These are phyloP conservation scores for Dendrocalamus sinicus DNA, from an alignment of 176 grass and related monocot species.

Conservation along the genomic window DNA sequence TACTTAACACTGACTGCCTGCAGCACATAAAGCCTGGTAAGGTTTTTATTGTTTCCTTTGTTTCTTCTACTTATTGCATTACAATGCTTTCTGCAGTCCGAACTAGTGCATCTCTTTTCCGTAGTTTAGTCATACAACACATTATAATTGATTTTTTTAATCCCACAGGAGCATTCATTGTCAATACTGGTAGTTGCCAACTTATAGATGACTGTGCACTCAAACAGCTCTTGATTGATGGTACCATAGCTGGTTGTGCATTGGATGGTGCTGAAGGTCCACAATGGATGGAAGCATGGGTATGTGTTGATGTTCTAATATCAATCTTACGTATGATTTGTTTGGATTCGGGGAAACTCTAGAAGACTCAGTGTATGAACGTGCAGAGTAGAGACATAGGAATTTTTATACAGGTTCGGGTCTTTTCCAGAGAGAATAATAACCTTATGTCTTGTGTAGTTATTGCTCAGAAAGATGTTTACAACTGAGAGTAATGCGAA, in stretches of 20 bases:
- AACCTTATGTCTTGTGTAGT: too few relatives aligned
- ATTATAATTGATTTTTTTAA: conserved; percentile 18
- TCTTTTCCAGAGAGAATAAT: too few relatives aligned
- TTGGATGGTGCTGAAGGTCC: conserved; percentile 94
- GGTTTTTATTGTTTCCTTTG: background rate
- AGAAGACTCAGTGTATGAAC: too few relatives aligned
- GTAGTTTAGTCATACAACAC: background rate
- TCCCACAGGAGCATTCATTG: conserved; percentile 80
- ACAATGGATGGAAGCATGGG: conserved; percentile 99
- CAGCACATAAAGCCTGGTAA: conserved; percentile 92
- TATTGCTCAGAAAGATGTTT: too few relatives aligned
- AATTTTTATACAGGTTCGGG: too few relatives aligned
- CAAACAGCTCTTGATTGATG: conserved; percentile 92
- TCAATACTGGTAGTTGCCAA: conserved; percentile 94
- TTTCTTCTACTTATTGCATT: conserved; percentile 22
- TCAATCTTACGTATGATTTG: too few relatives aligned
- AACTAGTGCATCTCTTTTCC: background rate
- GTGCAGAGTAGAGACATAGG: too few relatives aligned
- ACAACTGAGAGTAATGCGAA: too few relatives aligned
- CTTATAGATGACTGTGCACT: conserved; percentile 95
- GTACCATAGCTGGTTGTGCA: conserved; percentile 90
- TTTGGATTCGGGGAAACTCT: too few relatives aligned
- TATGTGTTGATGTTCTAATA: conserved; percentile 19
- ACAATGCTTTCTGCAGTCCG: conserved; percentile 17
- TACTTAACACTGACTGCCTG: conserved; percentile 82